phyloP scores from a whole-genome alignment of 1,139 yeast genomes.

The Pichia sp. region DNA sequence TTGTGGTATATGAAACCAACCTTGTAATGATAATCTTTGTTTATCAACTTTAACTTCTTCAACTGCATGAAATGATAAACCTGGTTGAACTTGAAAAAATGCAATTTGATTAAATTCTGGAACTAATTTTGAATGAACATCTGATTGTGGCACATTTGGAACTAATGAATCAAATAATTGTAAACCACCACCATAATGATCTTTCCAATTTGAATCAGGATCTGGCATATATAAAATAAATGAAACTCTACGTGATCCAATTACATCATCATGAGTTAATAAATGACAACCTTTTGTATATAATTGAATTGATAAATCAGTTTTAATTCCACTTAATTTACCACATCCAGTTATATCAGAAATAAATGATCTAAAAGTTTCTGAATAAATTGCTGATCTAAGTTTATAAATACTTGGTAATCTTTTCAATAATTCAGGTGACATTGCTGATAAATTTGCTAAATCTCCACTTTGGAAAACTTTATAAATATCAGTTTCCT shows the following conservation, averaged over 20 bases:
- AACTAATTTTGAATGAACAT: slow-evolving; percentile 59
- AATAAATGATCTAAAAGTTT: slow-evolving; percentile 75
- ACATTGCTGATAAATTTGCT: slow-evolving; percentile 84
- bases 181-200: slow-evolving; percentile 87
- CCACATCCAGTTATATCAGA: slow-evolving; percentile 85
- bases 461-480: slow-evolving; percentile 94
- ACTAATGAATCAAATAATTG: slow-evolving; percentile 80
- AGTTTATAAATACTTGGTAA: slow-evolving; percentile 70
- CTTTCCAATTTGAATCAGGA: slow-evolving; percentile 83
- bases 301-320: slow-evolving; percentile 88
- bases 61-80: slow-evolving; percentile 93
- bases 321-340: slow-evolving; percentile 77
- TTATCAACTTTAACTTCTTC: slow-evolving; percentile 92
- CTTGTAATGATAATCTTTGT: slow-evolving; percentile 87
- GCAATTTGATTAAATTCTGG: slow-evolving; percentile 97
- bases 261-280: slow-evolving; percentile 94
- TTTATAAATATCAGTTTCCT: slow-evolving; percentile 95
- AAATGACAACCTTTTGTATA: slow-evolving; percentile 92
- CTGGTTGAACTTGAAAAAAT: slow-evolving; percentile 93
- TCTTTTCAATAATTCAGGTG: slow-evolving; percentile 66
- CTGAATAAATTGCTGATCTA: slow-evolving; percentile 81
- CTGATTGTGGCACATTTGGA: slow-evolving; percentile 86
- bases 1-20: slow-evolving; percentile 99
- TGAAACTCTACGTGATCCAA: slow-evolving; percentile 90
- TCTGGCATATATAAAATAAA: slow-evolving; percentile 90